Conservation (phyloP, 805 yeast genomes). For the Suhomyces tanzawaensis region DNA sequence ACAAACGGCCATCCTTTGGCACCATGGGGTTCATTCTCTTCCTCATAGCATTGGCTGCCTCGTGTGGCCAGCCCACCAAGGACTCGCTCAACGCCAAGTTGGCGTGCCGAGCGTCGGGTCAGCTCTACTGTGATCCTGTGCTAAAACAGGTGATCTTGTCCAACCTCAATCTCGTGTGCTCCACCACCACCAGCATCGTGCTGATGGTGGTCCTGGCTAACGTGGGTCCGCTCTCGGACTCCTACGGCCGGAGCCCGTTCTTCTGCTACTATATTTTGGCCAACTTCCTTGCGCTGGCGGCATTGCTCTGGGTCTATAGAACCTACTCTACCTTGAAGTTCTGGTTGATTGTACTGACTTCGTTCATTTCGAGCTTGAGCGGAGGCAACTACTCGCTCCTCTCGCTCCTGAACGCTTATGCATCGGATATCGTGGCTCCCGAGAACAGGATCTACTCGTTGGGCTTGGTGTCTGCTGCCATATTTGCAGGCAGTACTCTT, state of each 20-base stretch:
- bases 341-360: constrained; percentile 1
- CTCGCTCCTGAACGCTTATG: constrained; percentile 9
- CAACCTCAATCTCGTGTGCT: constrained; percentile 4
- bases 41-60: constrained; percentile 2
- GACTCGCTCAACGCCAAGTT: constrained; percentile 1
- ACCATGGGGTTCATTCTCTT: neutral
- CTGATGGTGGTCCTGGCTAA: constrained; percentile 6
- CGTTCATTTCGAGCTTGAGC: neutral
- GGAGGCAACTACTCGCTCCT: constrained; percentile 7
- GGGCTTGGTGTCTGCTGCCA: constrained; percentile 7
- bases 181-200: constrained; percentile 2
- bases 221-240: constrained; percentile 10
- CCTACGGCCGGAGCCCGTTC: constrained; percentile 9
- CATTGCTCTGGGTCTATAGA: constrained; percentile 1
- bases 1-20: neutral
- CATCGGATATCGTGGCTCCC: constrained; percentile 9
- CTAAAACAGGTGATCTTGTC: constrained; percentile 9
- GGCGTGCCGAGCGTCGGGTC: neutral
- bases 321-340: neutral
- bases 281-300: neutral
- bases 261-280: constrained; percentile 1
- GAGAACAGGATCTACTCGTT: constrained; percentile 7
- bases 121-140: constrained; percentile 8
- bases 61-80: constrained; percentile 1
- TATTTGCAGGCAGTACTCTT: constrained; percentile 6